Evolutionary conservation across 441 rosid species (phyloP).

Genomic region (Oxalis stricta): DNA sequence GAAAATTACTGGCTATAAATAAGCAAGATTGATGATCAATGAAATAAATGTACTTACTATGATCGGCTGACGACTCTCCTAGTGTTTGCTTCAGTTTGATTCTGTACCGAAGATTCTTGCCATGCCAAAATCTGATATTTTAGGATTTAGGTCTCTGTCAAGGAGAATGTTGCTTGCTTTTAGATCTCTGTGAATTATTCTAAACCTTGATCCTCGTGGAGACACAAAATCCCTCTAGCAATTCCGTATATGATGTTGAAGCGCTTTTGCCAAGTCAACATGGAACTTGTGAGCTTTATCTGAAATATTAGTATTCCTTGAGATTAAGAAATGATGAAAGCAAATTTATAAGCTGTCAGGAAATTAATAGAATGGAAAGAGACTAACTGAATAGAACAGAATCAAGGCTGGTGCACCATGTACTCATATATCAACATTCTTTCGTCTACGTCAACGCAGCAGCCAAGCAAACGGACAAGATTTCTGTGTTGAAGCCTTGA

Average conservation of each 20-base stretch:
- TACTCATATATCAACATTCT: constrained; percentile 40
- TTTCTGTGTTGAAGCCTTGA: constrained; percentile 50
- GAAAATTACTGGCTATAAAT: too few species aligned
- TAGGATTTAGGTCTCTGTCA: constrained; percentile 48
- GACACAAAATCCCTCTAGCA: constrained; percentile 57
- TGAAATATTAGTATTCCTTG: constrained; percentile 13
- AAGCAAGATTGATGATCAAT: too few species aligned
- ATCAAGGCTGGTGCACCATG: constrained; percentile 42
- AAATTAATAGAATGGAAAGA: too few species aligned
- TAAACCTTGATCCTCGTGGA: constrained; percentile 65
- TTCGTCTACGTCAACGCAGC: constrained; percentile 33
- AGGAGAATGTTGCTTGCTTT: constrained; percentile 67
- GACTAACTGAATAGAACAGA: constrained; percentile 32
- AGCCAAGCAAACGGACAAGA: constrained; percentile 42
- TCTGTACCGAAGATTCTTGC: constrained; percentile 67
- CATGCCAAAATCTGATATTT: constrained; percentile 75
- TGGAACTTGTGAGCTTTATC: constrained; percentile 23
- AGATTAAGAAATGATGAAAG: too few species aligned
- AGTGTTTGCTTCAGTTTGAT: constrained; percentile 45
- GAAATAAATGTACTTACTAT: constrained; percentile 63
- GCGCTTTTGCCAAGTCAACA: constrained; percentile 40
- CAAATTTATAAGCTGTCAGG: too few species aligned
- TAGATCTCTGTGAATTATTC: constrained; percentile 65
- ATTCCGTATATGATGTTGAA: constrained; percentile 45
- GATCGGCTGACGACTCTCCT: constrained; percentile 68